Percentiles rank a stretch among this genome's conserved stretches.
Conservation (phyloP, 768 basidiomycete genomes). For the Trametes cingulata region DNA sequence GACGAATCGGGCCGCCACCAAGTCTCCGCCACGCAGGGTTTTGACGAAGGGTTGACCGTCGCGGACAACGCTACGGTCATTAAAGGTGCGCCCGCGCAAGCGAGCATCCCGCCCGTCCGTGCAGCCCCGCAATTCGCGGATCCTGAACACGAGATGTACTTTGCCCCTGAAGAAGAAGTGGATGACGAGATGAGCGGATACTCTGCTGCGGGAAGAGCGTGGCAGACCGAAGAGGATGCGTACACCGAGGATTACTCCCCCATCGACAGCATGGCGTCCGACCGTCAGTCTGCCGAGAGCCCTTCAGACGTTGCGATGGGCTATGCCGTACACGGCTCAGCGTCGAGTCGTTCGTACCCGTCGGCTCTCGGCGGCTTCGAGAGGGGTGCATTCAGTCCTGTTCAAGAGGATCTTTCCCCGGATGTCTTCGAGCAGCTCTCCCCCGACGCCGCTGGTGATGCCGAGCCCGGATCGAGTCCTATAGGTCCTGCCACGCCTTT, state of each 20-base stretch:
- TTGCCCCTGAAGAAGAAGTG: slow-evolving; percentile 34
- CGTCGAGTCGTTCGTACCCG: slow-evolving; percentile 9
- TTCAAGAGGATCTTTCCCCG: slow-evolving; percentile 67
- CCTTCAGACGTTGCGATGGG: slow-evolving; percentile 27
- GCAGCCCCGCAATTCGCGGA: neutral
- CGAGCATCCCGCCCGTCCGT: slow-evolving; percentile 76
- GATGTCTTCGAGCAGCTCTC: slow-evolving; percentile 57
- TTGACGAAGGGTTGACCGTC: slow-evolving; percentile 71
- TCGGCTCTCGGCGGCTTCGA: slow-evolving; percentile 18
- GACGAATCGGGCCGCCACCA: slow-evolving; percentile 42
- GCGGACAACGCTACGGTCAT: slow-evolving; percentile 79
- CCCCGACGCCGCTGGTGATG: slow-evolving; percentile 50
- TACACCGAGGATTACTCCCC: slow-evolving; percentile 37
- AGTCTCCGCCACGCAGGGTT: slow-evolving; percentile 50
- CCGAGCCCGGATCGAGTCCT: slow-evolving; percentile 64
- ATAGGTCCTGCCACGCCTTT: slow-evolving; percentile 77
- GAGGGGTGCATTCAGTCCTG: slow-evolving; percentile 57
- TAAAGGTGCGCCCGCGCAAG: slow-evolving; percentile 85
- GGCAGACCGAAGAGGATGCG: slow-evolving; percentile 39
- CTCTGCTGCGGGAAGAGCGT: slow-evolving; percentile 33
- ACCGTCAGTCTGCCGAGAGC: slow-evolving; percentile 2
- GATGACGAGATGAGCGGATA: slow-evolving; percentile 49
- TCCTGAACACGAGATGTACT: slow-evolving; percentile 15
- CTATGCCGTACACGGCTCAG: slow-evolving; percentile 6
- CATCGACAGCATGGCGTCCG: slow-evolving; percentile 27